Evolutionary conservation across 2,329 filamentous ascomycete genomes (phyloP).

Genomic region (Fusarium sp.): DNA sequence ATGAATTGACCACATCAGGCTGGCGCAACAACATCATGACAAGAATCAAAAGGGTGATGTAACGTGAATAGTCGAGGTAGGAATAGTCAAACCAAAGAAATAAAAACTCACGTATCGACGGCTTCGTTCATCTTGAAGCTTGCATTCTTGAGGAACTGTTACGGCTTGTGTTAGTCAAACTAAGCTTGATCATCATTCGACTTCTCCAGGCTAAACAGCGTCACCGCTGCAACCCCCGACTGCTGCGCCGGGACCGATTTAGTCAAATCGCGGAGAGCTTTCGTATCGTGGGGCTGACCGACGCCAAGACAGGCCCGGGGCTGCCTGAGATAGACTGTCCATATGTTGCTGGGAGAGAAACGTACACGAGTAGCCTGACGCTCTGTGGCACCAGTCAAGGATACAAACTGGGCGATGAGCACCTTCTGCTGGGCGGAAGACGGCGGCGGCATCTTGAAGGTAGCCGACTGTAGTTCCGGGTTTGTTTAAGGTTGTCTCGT

Average conservation of each 20-base stretch:
- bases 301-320: slow-evolving; percentile 6
- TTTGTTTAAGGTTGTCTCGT: background rate
- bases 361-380: slow-evolving; percentile 60
- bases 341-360: slow-evolving; percentile 27
- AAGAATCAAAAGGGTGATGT: slow-evolving; percentile 7
- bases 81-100: slow-evolving; percentile 22
- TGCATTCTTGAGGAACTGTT: slow-evolving; percentile 61
- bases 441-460: slow-evolving; percentile 51
- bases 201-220: slow-evolving; percentile 30
- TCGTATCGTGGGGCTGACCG: slow-evolving; percentile 18
- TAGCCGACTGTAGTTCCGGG: background rate
- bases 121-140: slow-evolving; percentile 66
- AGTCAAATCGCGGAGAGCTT: slow-evolving; percentile 20
- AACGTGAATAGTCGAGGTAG: slow-evolving; percentile 8
- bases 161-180: slow-evolving; percentile 40
- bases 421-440: slow-evolving; percentile 55
- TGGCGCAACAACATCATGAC: slow-evolving; percentile 9
- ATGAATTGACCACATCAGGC: slow-evolving; percentile 21
- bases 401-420: slow-evolving; percentile 56
- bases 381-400: slow-evolving; percentile 58
- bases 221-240: slow-evolving; percentile 35
- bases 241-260: slow-evolving; percentile 10
- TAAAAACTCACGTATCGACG: slow-evolving; percentile 67
- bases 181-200: slow-evolving; percentile 20
- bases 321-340: slow-evolving; percentile 1